Percentiles rank a stretch among this genome's conserved stretches.
Conservation (phyloP, 2,329 filamentous ascomycete species). For the Plenodomus biglobosus region DNA sequence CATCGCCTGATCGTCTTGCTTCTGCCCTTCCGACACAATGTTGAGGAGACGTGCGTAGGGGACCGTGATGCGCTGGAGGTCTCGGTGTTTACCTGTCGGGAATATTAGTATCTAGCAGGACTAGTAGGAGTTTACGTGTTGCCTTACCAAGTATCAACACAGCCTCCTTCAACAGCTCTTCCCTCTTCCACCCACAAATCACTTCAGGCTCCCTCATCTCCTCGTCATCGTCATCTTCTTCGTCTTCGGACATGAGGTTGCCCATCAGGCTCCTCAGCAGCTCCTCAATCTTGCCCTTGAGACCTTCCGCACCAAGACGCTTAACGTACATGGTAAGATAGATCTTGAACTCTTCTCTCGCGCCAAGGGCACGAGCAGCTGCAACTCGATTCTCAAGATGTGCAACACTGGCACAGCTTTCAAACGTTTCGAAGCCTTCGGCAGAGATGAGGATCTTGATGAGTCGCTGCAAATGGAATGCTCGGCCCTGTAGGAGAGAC, state of each 20-base stretch:
- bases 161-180: conserved; percentile 84
- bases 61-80: conserved; percentile 90
- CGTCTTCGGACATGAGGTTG: conserved; percentile 62
- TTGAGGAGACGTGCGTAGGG: conserved; percentile 74
- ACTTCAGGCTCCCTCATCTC: conserved; percentile 62
- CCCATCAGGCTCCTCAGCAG: conserved; percentile 80
- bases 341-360: conserved; percentile 87
- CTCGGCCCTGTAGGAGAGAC: conserved; percentile 84
- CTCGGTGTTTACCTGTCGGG: conserved; percentile 81
- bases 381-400: conserved; percentile 95
- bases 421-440: conserved; percentile 90
- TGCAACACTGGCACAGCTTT: conserved; percentile 86
- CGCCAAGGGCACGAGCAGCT: conserved; percentile 78
- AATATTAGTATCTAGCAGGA: conserved; percentile 39
- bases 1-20: conserved; percentile 38
- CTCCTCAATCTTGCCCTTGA: conserved; percentile 89
- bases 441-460: conserved; percentile 85
- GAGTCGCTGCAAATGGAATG: conserved; percentile 86
- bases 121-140: background rate
- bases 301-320: conserved; percentile 84
- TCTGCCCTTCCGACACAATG: conserved; percentile 33
- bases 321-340: conserved; percentile 99
- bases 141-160: conserved; percentile 81
- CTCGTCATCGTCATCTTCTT: conserved; percentile 59
- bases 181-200: conserved; percentile 88